These are phyloP conservation scores for Tilletia setariae DNA, from an alignment of 1,284 basidiomycete species.

Conservation along the genomic window DNA sequence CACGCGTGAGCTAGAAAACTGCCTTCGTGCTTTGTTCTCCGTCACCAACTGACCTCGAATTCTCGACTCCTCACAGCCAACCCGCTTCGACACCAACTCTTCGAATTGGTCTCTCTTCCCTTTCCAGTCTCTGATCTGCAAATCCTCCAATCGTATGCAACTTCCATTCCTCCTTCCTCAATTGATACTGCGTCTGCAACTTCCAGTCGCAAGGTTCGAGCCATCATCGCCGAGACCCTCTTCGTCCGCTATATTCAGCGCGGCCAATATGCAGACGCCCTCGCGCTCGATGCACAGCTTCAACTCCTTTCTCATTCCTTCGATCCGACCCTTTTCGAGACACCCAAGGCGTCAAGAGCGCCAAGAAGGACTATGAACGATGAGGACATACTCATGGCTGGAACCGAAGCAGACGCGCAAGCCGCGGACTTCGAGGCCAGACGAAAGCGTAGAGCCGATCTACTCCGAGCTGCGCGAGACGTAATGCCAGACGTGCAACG, in stretches of 20 bases:
- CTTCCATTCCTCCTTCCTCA: neutral
- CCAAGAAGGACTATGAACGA: neutral
- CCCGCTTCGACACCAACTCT: neutral
- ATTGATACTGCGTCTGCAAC: neutral
- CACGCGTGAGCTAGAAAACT: neutral
- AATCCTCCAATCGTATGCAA: neutral
- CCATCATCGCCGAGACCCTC: neutral
- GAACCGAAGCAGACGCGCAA: neutral
- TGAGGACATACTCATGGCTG: neutral
- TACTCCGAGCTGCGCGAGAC: neutral
- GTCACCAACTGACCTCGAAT: neutral
- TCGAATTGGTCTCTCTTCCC: neutral
- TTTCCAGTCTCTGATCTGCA: neutral
- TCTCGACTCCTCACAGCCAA: neutral
- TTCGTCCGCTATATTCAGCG: constrained; percentile 12
- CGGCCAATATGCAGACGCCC: constrained; percentile 2
- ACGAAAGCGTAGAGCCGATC: constrained; percentile 5
- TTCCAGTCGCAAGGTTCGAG: neutral
- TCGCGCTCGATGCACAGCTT: constrained; percentile 12
- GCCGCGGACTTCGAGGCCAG: neutral
- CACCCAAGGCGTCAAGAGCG: neutral
- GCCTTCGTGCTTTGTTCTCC: neutral
- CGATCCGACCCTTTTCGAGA: neutral
- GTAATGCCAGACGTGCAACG: constrained; percentile 8
- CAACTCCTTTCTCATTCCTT: neutral